Evolutionary conservation across 164 flowering plant species (phyloP), one percentile per base, ranked within the genome.

Genomic region (Cinnamomum chago): DNA sequence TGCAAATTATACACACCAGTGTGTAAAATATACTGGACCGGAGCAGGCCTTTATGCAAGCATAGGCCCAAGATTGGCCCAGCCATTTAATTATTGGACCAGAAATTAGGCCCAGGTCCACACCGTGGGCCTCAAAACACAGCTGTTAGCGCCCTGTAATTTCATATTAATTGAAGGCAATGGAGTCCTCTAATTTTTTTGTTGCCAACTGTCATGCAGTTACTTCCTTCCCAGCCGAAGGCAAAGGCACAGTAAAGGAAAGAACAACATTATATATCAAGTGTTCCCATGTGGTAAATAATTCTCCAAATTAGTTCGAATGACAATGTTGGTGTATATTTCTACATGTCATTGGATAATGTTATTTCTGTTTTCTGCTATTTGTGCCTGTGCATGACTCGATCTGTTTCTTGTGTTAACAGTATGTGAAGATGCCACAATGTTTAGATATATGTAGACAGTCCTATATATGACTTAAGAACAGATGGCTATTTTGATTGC

Each of bases 141-240:
- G 47, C 47, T 2, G 1, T 35, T 35, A 35, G 47, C 10, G 10
- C 47, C 47, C 47, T 7, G 47, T 5, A 6, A 35, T 35, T 35
- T 5, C 10, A 5, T 7, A 35, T 35, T 35, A 35, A 35, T 35
- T 35, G 7, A 35, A 35, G 47, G 47, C 58, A 58, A 2, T 28
- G 20, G n/a, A 20, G 7, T 40, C 2, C 24, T 7, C 27, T 50
- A 28, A 15, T 73, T 50, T 22, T 55, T 55, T 64, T 68, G 25
- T 70, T 70, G 69, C 65, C 25, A 18, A 33, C 5, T 72, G 72
- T 71, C 60, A 11, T 81, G 82, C 92, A 89, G 97, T 76, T 92
- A 82, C 93, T 92, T 83, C 97, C 97, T 17, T 76, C 94, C 1
- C 88, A 82, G 64, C 77, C 83, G 7, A 92, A 92, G 83, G 55